A percentile compares a stretch with the other conserved stretches of the same genome.
Evolutionary conservation across 192 early-diverging fungal species (phyloP).

Genomic region (Rhizoclosmatium sp.): DNA sequence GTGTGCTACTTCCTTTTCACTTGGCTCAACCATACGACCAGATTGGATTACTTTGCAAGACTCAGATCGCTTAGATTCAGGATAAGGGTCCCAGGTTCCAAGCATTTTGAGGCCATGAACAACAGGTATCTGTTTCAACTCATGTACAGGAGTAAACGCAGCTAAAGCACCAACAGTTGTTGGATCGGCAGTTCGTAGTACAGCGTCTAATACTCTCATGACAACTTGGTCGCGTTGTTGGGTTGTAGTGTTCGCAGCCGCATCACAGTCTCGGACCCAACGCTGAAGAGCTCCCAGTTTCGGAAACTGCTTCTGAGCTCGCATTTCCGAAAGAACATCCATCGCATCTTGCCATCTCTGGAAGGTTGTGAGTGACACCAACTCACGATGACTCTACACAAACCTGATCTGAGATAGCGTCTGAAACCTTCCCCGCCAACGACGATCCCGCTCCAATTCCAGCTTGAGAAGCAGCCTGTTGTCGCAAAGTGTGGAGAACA

Average conservation of each 20-base stretch:
- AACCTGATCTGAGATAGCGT: conserved; percentile 32
- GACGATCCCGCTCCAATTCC: conserved; percentile 44
- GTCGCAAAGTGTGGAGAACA: conserved; percentile 57
- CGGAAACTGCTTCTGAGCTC: conserved; percentile 43
- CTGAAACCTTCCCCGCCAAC: conserved; percentile 29
- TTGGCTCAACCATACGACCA: conserved; percentile 14
- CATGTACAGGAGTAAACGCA: conserved; percentile 35
- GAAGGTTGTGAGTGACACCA: conserved; percentile 59
- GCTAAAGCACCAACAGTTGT: conserved; percentile 18
- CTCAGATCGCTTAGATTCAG: conserved; percentile 44
- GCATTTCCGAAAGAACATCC: conserved; percentile 24
- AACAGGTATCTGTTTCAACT: conserved; percentile 30
- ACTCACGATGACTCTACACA: conserved; percentile 28
- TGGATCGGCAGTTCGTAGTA: conserved; percentile 70
- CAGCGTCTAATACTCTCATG: conserved; percentile 66
- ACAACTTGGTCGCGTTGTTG: conserved; percentile 53
- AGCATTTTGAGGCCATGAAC: conserved; percentile 16
- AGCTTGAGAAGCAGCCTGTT: conserved; percentile 48
- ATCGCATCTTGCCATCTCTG: conserved; percentile 68
- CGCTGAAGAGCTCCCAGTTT: conserved; percentile 70
- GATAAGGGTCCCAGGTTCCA: conserved; percentile 54
- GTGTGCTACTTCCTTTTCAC: neutral
- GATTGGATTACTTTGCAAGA: conserved; percentile 41
- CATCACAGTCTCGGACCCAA: conserved; percentile 78
- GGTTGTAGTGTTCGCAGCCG: conserved; percentile 56